Percentiles rank a stretch among this genome's conserved stretches.
Conservation (phyloP, 2,329 filamentous ascomycete species). For the Calonectria pseudoreteaudii region DNA sequence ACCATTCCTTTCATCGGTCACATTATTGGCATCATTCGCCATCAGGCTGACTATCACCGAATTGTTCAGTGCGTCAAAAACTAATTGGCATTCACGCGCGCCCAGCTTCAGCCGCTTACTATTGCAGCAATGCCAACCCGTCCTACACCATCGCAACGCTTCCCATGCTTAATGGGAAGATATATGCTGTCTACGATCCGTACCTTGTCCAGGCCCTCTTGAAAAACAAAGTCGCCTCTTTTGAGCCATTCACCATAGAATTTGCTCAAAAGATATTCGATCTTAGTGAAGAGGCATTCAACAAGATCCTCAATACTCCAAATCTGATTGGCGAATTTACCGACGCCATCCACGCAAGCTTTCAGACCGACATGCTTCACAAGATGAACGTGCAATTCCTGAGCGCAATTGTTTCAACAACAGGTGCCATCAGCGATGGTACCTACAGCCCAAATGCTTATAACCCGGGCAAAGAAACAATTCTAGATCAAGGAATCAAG, state of each 20-base stretch:
- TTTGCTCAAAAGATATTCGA: slow-evolving; percentile 53
- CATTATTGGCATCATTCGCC: slow-evolving; percentile 54
- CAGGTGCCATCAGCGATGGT: slow-evolving; percentile 26
- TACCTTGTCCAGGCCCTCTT: slow-evolving; percentile 52
- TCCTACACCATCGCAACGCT: slow-evolving; percentile 55
- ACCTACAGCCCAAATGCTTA: background rate
- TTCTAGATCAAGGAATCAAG: slow-evolving; percentile 35
- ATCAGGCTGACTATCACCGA: slow-evolving; percentile 50
- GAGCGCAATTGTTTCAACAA: slow-evolving; percentile 22
- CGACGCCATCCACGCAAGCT: slow-evolving; percentile 48
- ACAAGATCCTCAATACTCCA: slow-evolving; percentile 30
- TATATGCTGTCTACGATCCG: slow-evolving; percentile 59
- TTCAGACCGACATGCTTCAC: slow-evolving; percentile 50
- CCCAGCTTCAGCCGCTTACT: background rate
- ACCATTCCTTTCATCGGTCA: slow-evolving; percentile 59
- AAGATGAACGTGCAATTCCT: slow-evolving; percentile 39
- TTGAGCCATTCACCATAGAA: slow-evolving; percentile 55
- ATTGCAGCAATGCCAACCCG: slow-evolving; percentile 38
- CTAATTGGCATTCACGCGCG: no score
- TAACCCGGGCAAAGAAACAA: slow-evolving; percentile 28
- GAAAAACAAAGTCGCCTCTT: slow-evolving; percentile 54
- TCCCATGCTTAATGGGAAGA: slow-evolving; percentile 55
- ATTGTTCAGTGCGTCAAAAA: slow-evolving; percentile 49
- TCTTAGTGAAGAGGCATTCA: slow-evolving; percentile 45
- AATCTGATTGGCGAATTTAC: slow-evolving; percentile 41